Base-by-base conservation (phyloP, 306 rosid species). In the Cucurbita moschata region DNA sequence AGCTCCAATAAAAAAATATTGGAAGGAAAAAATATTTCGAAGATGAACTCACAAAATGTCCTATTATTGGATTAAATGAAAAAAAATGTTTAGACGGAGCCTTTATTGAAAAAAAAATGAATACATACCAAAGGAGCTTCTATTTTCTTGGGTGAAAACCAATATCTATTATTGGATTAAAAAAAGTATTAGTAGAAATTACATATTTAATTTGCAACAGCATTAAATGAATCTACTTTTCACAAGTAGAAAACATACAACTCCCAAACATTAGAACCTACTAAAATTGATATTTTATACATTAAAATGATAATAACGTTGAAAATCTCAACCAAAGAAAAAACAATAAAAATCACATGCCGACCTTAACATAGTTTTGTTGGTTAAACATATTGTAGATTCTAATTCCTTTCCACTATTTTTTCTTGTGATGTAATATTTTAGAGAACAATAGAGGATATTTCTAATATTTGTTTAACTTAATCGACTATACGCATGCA, bases 401-500 rank as follows among this genome's bases (percentile, higher is more conserved):
- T 43, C 18, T 65, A 65, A 65, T 19, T 38, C 51, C 10, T 43
- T 18, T 65, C 52, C 4, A 65, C 5, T 65, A 19, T 43, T 43
- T 65, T 43, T 12, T 65, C 23, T n/a, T 38, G 11, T 38, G 68
- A 60, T 38, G 23, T 37, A 62, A 38, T 38, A 37, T 62, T 62
- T 62, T 62, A 62, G 68, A 62, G 9, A 38, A 62, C 44, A 35
- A 61, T 37, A 62, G 8, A 38, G 23, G 71, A 64, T 42, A 42
- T 10, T 64, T 65, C 71, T 40, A 10, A 40, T 39, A 40, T 64
- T 64, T 64, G 18, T 16, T 64, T 64, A 0, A 64, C 71, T 65
- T 43, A 65, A 50, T 65, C 71, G 6, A 19, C 52, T 50, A 65
- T 43, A 65, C 71, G 71, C 53, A 65, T 65, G 71, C 71, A 65